Evolutionary conservation across 176 grass and related monocot genomes (phyloP), one percentile per base, ranked within the genome.

Genomic region (Triticum dicoccoides): DNA sequence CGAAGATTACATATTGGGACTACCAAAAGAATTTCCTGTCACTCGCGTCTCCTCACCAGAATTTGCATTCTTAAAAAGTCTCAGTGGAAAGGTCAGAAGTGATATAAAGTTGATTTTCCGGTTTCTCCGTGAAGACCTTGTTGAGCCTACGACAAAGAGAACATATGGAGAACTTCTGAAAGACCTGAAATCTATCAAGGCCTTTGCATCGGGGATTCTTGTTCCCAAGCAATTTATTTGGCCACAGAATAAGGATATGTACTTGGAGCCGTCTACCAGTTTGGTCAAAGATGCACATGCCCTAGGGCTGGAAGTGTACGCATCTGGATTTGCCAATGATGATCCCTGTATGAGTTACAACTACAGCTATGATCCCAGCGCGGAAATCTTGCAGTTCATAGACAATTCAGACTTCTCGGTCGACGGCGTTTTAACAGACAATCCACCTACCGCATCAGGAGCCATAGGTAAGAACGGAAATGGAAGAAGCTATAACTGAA

Each of bases 191-290:
- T 70, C 86, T 41, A 61, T 98, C 66, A 94, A 95, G 74, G 82
- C 85, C 32, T 95, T 93, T 69, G 96, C 93, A 42, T 82, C 63
- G 27, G 96, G 96, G 71, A 94, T 98, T 85, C 89, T 98, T 85
- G 93, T 98, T n/a, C 93, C 93, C 41, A 98, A 98, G 70, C 77
- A 75, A 56, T 98, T 84, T 65, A 92, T 98, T 74, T 98, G 96
- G 96, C 91, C 96, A 23, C 13, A 89, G 64, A 86, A 86, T 51
- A 91, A 94, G 69, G 82, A 93, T 69, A 33, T 52, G 61, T 98
- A 95, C 80, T 77, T 95, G 42, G 77, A 85, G 69, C 73, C 81
- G 34, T 24, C 84, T 69, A 95, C 93, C 41, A 92, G 69, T 70
- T 85, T 98, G 80, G 96, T 98, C 37, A 90, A 85, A 73, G 93